Evolutionary conservation across 2,329 filamentous ascomycete genomes (phyloP), one percentile per base, ranked within the genome.

Genomic region (Monosporascus cannonballus): DNA sequence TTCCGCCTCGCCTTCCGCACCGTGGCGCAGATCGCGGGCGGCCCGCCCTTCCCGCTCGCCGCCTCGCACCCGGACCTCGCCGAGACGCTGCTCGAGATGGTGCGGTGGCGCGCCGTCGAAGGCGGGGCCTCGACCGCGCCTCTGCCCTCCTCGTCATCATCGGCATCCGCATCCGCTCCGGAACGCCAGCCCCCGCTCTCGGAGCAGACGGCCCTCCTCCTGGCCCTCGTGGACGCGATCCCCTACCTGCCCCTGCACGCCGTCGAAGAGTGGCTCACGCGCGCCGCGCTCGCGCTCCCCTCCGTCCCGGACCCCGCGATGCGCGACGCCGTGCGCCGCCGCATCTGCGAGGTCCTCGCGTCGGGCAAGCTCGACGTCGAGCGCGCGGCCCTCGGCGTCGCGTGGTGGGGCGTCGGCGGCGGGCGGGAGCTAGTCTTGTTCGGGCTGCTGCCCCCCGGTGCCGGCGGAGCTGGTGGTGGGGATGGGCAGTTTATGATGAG

Each of bases 1-100:
- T 96, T 96, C 74, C 83, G 91, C 30, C 77, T 96, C 9, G 92
- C 91, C 11, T 92, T 96, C 75, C 89, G 87, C 67, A 93, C 90
- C 2, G 76, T 96, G 46, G 83, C 96, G 68, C 86, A 87, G 61
- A 86, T 95, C 54, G 84, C 90, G 4, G 30, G 6, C 11, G 86
- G 87, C 3, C 90, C 91, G 3, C 92, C 91, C 0, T 90, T 88
- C 38, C 80, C 84, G 1, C 79, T 95, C 41, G 84, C 87, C 36
- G 84, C 82, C 47, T 79, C 79, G 5, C 86, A 94, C 57, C 89
- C 89, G 0, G 78, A 87, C 53, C 79, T 96, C n/a, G 85, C 89
- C 2, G 89, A 92, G 56, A 86, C 85, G 1, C 73, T 96, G 1
- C 76, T 96, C 14, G 91, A 96, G 65, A 85, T 95, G 65, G 75